A percentile compares a stretch with the other conserved stretches of the same genome.
phyloP scores from a whole-genome alignment of 257 asterid species.

The Nicotiana benthamiana region DNA sequence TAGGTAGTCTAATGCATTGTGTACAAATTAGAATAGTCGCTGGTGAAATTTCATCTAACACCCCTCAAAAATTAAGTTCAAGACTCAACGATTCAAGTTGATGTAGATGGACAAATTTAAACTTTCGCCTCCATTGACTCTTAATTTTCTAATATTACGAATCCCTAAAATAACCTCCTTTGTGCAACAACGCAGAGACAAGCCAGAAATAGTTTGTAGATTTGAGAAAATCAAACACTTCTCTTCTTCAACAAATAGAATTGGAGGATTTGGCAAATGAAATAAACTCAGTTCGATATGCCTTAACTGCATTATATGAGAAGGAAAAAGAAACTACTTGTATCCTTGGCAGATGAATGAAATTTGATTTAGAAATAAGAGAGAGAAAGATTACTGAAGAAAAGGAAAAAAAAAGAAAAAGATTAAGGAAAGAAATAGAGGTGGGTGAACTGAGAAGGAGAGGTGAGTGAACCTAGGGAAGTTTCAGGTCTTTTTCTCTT shows the following conservation, averaged over 20 bases:
- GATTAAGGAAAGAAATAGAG: too few relatives aligned
- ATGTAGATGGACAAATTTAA: background rate
- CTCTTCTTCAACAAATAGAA: background rate
- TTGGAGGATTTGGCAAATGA: background rate
- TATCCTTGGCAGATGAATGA: too few relatives aligned
- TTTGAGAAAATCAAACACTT: background rate
- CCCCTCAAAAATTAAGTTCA: background rate
- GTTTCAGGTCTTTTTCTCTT: too few relatives aligned
- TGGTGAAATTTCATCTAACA: background rate
- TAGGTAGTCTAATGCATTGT: too few relatives aligned
- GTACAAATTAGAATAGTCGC: background rate
- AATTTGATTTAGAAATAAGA: too few relatives aligned
- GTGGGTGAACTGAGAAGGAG: too few relatives aligned
- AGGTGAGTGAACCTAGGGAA: too few relatives aligned
- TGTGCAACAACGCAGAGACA: background rate
- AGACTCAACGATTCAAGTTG: background rate
- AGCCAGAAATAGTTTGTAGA: background rate
- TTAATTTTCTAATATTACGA: too few relatives aligned
- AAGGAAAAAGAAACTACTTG: too few relatives aligned
- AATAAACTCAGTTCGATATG: background rate
- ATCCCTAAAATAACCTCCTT: background rate
- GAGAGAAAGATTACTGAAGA: too few relatives aligned
- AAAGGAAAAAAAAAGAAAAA: too few relatives aligned
- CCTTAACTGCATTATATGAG: background rate
- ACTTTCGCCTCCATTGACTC: too few relatives aligned